Base-by-base conservation (phyloP, 306 rosid genomes). In the Casuarina equisetifolia region DNA sequence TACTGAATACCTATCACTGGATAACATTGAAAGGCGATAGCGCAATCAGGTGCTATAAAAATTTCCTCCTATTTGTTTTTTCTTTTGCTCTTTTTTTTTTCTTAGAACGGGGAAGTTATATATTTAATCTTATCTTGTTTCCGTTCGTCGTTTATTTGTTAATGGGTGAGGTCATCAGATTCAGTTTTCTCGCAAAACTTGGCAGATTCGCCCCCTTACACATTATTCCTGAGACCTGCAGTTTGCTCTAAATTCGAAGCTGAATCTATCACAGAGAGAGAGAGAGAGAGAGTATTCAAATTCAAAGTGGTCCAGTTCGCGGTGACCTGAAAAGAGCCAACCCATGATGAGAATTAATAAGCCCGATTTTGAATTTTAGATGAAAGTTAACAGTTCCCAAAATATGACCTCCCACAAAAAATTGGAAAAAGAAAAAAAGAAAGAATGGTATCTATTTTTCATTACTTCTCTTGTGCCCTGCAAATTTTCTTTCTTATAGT, bases 181-280 rank as follows among this genome's bases (percentile, higher is more conserved):
- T 88, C 94, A 83, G 78, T 74, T 88, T 85, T 88, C 85, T 85
- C 74, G 82, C 85, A 84, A 87, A 87, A 84, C 91, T 79, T 88
- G 84, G 93, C 88, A 86, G 93, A 89, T 88, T 89, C 93, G 87
- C 71, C 83, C 85, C 12, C 12, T 25, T 73, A 42, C 78, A 87
- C 84, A 88, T 87, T 91, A 90, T 89, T 83, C 92, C 92, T 84
- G 90, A 83, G 81, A 63, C 87, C 83, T 77, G 75, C 79, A 83
- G 81, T 51, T 43, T 80, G 76, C 88, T 85, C 88, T 75, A 76
- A 76, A 78, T 82, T 86, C 84, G 82, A 79, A 80, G 80, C 75
- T 83, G 85, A 81, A 79, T 78, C 63, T 73, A 17, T 73, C 77
- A 38, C 79, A 79, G 69, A 46, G 50, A 38, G 36, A 35, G 58